Base-by-base conservation (phyloP, 768 basidiomycete genomes). In the Amanita muscaria region DNA sequence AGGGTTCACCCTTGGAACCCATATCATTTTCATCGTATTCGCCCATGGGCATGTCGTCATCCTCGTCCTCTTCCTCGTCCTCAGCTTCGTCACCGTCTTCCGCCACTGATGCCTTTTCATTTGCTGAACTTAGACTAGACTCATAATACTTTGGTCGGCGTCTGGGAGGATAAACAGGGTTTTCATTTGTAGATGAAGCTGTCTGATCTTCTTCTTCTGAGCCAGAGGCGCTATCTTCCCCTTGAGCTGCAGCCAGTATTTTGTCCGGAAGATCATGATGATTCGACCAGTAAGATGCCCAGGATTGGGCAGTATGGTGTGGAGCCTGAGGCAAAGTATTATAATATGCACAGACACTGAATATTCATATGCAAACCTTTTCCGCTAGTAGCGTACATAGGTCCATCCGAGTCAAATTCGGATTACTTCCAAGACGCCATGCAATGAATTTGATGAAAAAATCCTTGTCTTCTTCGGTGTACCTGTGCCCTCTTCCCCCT, bases 191-290 rank as follows among this genome's bases (percentile, higher is more conserved):
- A 48, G 54, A 46, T 19, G 54, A 49, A 5, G 50, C 40, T 42
- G 37, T 53, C 34, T 59, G 49, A 2, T 57, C 59, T 14, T 59
- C 55, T 14, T 52, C 50, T 8, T 56, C 55, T 9, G 48, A 49
- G 5, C 52, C 58, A 36, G 51, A 55, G 22, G 66, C n/a, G n/a
- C n/a, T n/a, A n/a, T n/a, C 66, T n/a, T 61, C 59, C 5, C 58
- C 63, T 36, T 60, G 56, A 16, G 66, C 67, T 5, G 65, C 64
- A 15, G 72, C 75, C 36, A 80, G 54, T 21, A 81, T 79, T 53
- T 80, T 79, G 53, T 82, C 82, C 1, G 79, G 79, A 21, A 83
- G 56, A 51, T 82, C 80, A 46, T 82, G 77, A 44, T 76, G 69
- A 42, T 69, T 69, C 5, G 70, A 72, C 83, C 83, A 85, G 53